Base-by-base conservation (phyloP, 176 grass and related monocot genomes). In the Melocanna baccifera region DNA sequence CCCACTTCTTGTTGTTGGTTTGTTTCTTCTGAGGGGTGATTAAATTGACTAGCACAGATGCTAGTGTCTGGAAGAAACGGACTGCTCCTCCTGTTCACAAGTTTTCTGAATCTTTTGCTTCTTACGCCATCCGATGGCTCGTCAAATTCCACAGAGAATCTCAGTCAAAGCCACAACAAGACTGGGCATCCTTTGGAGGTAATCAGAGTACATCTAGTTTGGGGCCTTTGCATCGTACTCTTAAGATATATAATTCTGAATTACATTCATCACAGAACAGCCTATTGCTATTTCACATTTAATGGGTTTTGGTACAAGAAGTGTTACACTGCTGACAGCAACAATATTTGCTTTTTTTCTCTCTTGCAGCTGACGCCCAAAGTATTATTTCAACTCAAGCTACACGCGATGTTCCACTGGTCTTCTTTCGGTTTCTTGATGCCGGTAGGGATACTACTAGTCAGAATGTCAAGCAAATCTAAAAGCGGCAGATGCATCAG, bases 351-450 rank as follows among this genome's bases (percentile, higher is more conserved):
- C n/a, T 4, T 61, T 16, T 52, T 36, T 81, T 34, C 32, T 42
- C 76, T 74, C 1, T 81, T 82, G 69, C 90, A 94, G 97, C 12
- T 89, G 62, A 91, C 77, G 28, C 86, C 91, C 46, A 77, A 86
- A 86, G 77, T 88, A 18, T 92, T 75, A 50, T 86, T 90, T 77
- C 97, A 99, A 77, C 86, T 99, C 75, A 96, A 89, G 87, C 71
- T 96, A 39, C 97, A 99, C 62, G 93, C 97, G 8, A 76, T 99
- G 77, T 92, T 99, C 63, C 91, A 94, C 63, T 99, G 97, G 93
- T 91, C 86, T 72, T 94, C 93, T 22, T 83, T 96, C 36, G 97
- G 97, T 56, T 86, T 99, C 71, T 52, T 99, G 84, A 96, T 99
- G 93, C 97, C 93, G 7, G 28, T 91, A 41, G 97, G 97, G 78